Conservation (phyloP, 2,329 filamentous ascomycete species). For the Pyrenophora graminea region DNA sequence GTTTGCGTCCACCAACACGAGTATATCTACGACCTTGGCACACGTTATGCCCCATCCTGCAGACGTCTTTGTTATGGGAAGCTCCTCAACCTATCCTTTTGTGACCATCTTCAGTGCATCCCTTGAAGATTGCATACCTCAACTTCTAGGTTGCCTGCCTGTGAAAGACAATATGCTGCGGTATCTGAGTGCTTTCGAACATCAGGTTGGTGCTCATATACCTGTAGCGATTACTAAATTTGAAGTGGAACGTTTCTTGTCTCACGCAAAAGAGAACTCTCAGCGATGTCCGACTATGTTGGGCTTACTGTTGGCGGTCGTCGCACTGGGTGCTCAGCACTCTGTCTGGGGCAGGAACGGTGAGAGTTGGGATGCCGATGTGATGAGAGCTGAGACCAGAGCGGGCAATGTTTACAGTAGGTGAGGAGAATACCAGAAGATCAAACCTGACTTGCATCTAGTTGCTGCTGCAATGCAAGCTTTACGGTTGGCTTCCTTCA, state of each 20-base stretch:
- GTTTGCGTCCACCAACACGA: slow-evolving; percentile 52
- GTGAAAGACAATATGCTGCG: slow-evolving; percentile 45
- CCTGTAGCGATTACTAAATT: slow-evolving; percentile 50
- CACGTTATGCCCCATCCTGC: slow-evolving; percentile 49
- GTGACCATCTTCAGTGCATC: slow-evolving; percentile 49
- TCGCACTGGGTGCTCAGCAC: slow-evolving; percentile 54
- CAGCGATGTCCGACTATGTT: slow-evolving; percentile 53
- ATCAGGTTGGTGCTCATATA: slow-evolving; percentile 49
- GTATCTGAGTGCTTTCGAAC: slow-evolving; percentile 50
- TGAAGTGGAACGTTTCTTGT: slow-evolving; percentile 53
- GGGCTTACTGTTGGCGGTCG: slow-evolving; percentile 53
- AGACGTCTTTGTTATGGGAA: slow-evolving; percentile 49
- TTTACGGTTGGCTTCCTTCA: slow-evolving; percentile 54
- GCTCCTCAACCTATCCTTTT: slow-evolving; percentile 50
- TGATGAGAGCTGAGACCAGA: slow-evolving; percentile 42
- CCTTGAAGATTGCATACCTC: slow-evolving; percentile 41
- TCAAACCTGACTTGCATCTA: slow-evolving; percentile 22
- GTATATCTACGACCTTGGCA: slow-evolving; percentile 45
- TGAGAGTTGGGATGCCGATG: slow-evolving; percentile 46
- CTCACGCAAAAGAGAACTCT: slow-evolving; percentile 49
- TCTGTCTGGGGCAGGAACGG: slow-evolving; percentile 50
- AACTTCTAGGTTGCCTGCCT: slow-evolving; percentile 47
- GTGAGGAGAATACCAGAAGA: slow-evolving; percentile 16
- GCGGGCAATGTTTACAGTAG: slow-evolving; percentile 53
- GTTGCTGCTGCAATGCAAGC: slow-evolving; percentile 57